Evolutionary conservation across 108 stramenopile species (phyloP).

Genomic region (Aurantiochytrium sp.): DNA sequence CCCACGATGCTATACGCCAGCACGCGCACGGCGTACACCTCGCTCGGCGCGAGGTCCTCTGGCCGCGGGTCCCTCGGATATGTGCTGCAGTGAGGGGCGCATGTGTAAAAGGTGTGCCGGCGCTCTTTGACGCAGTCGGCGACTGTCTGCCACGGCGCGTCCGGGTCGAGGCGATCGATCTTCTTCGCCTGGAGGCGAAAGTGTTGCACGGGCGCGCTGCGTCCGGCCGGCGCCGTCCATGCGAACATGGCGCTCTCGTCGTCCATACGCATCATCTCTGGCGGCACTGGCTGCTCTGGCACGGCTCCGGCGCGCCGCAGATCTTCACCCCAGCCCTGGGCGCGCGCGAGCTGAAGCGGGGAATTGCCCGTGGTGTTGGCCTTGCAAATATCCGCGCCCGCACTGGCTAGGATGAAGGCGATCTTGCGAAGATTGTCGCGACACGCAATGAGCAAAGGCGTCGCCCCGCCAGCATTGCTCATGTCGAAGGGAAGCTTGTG

Average conservation of each 20-base stretch:
- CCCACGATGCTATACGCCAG: constrained; percentile 20
- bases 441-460: background rate
- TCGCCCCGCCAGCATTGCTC: background rate
- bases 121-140: background rate
- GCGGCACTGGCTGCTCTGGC: background rate
- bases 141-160: background rate
- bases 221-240: background rate
- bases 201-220: constrained; percentile 22
- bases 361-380: background rate
- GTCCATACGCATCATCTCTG: background rate
- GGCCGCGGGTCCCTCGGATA: background rate
- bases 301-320: constrained; percentile 18
- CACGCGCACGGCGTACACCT: background rate
- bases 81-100: background rate
- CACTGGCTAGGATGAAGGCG: background rate
- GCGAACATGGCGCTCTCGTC: background rate
- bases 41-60: background rate
- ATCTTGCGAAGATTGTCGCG: background rate
- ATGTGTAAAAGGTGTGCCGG: background rate
- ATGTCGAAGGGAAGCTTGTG: background rate
- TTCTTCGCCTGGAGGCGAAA: constrained; percentile 1
- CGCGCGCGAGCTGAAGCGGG: background rate
- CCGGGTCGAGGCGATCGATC: background rate
- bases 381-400: constrained; percentile 27
- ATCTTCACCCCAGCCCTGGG: constrained; percentile 13